phyloP scores from a whole-genome alignment of 169 alveolate genomes.

The Plasmodium cynomolgi region DNA sequence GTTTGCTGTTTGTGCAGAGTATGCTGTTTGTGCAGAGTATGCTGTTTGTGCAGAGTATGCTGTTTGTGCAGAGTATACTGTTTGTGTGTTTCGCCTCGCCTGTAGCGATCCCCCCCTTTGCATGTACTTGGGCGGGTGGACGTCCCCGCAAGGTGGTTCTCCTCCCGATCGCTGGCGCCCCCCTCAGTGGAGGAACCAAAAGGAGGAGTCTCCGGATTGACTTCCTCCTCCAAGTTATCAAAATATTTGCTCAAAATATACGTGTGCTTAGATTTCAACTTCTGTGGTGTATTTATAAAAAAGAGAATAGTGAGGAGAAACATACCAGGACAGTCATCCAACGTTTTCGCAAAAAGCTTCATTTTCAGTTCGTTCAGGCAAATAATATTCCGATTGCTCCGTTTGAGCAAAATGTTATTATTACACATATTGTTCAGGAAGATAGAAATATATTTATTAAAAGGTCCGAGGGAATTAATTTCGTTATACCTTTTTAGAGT shows the following conservation, averaged over 20 bases:
- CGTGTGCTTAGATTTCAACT: constrained; percentile 9
- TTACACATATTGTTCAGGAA: constrained; percentile 61
- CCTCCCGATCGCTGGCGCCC: not conserved
- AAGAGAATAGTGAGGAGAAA: constrained; percentile 40
- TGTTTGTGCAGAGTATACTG: not conserved
- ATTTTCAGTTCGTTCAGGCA: constrained; percentile 65
- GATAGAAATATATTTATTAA: constrained; percentile 40
- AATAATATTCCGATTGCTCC: constrained; percentile 13
- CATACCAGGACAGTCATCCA: constrained; percentile 72
- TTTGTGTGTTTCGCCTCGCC: not conserved
- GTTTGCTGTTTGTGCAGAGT: not conserved
- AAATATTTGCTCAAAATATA: constrained; percentile 33
- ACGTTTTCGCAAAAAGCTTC: constrained; percentile 72
- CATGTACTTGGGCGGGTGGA: not conserved
- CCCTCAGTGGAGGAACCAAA: not conserved
- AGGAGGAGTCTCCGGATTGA: not conserved
- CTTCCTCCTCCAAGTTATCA: not conserved
- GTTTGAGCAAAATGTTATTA: constrained; percentile 26
- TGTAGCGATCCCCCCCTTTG: not conserved
- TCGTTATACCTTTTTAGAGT: constrained; percentile 70
- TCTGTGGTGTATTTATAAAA: constrained; percentile 55
- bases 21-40: too few species aligned
- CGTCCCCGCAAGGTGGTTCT: not conserved
- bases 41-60: not conserved
- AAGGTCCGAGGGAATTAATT: constrained; percentile 46